Percentiles rank a stretch among this genome's conserved stretches.
phyloP scores from a whole-genome alignment of 1,284 basidiomycete genomes.

The Cutaneotrichosporon curvatum region DNA sequence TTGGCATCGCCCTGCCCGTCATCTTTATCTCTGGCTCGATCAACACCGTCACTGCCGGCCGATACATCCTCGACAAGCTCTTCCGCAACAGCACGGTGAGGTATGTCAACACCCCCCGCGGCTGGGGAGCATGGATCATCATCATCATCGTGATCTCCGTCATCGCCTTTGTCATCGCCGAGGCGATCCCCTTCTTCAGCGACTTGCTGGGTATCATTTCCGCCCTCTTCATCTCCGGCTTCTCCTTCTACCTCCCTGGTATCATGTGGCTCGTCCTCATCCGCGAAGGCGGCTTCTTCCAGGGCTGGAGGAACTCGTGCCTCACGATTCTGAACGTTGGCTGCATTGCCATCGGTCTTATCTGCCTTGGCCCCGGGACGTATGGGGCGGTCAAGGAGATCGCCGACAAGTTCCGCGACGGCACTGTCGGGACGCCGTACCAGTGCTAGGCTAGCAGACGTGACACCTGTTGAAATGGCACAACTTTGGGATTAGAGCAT shows the following conservation, averaged over 20 bases:
- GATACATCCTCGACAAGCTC: conserved; percentile 12
- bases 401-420: conserved; percentile 2
- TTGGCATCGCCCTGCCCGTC: conserved; percentile 16
- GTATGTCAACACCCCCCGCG: conserved; percentile 32
- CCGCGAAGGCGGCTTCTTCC: conserved; percentile 10
- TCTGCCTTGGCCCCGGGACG: conserved; percentile 11
- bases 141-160: conserved; percentile 2
- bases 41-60: conserved; percentile 12
- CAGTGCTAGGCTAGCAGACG: conserved; percentile 4
- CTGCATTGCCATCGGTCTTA: conserved; percentile 11
- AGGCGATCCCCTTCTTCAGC: conserved; percentile 37
- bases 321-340: conserved; percentile 9
- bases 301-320: conserved; percentile 5
- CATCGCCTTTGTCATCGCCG: conserved; percentile 13
- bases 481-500: too few relatives aligned
- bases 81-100: conserved; percentile 14
- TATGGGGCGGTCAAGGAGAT: conserved; percentile 12
- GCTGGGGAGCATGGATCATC: conserved; percentile 51
- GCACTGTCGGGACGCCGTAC: conserved; percentile 10
- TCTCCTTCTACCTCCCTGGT: conserved; percentile 15
- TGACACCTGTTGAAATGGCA: too few relatives aligned
- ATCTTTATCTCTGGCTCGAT: conserved; percentile 20
- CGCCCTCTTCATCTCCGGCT: conserved; percentile 19
- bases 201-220: conserved; percentile 31
- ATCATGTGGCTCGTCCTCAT: conserved; percentile 19